A percentile compares a stretch with the other conserved stretches of the same genome.
Evolutionary conservation across 2,329 filamentous ascomycete genomes (phyloP).

Genomic region (Shiraia sp.): DNA sequence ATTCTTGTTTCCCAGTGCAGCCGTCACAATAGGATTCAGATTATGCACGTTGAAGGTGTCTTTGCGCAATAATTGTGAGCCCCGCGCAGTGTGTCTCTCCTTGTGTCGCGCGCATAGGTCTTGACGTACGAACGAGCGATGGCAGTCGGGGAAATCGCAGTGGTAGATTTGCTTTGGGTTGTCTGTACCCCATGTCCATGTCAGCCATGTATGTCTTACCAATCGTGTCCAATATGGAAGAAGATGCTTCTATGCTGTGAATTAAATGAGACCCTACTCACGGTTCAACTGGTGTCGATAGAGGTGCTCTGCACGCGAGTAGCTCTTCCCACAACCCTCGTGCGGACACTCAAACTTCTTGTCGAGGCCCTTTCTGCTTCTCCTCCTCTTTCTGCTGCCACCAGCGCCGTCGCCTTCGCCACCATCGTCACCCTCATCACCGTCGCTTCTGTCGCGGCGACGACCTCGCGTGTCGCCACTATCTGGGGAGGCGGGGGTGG

Average conservation of each 20-base stretch:
- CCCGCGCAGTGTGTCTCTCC: conserved; percentile 61
- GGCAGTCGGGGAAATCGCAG: conserved; percentile 90
- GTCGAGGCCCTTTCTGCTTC: conserved; percentile 77
- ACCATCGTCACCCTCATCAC: conserved; percentile 33
- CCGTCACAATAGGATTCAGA: conserved; percentile 48
- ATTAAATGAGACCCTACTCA: conserved; percentile 58
- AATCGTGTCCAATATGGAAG: too few species aligned
- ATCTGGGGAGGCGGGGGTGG: conserved; percentile 39
- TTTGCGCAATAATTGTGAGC: conserved; percentile 74
- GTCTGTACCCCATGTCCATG: conserved; percentile 56
- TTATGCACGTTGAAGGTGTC: conserved; percentile 65
- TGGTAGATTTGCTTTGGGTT: conserved; percentile 92
- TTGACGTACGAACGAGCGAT: conserved; percentile 87
- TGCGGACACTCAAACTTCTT: conserved; percentile 75
- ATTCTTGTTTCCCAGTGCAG: conserved; percentile 41
- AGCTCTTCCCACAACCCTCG: conserved; percentile 90
- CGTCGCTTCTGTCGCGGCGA: conserved; percentile 42
- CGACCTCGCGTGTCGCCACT: conserved; percentile 42
- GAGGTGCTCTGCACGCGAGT: conserved; percentile 93
- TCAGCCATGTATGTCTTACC: conserved; percentile 12
- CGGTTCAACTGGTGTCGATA: conserved; percentile 96
- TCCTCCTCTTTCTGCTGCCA: conserved; percentile 60
- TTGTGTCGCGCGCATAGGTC: conserved; percentile 78
- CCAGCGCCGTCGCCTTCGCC: conserved; percentile 34
- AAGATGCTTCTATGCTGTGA: too few species aligned